A percentile compares a stretch with the other conserved stretches of the same genome.
These are phyloP conservation scores for Catunica adiposa DNA, from an alignment of 2,329 filamentous ascomycete genomes.

Conservation along the genomic window DNA sequence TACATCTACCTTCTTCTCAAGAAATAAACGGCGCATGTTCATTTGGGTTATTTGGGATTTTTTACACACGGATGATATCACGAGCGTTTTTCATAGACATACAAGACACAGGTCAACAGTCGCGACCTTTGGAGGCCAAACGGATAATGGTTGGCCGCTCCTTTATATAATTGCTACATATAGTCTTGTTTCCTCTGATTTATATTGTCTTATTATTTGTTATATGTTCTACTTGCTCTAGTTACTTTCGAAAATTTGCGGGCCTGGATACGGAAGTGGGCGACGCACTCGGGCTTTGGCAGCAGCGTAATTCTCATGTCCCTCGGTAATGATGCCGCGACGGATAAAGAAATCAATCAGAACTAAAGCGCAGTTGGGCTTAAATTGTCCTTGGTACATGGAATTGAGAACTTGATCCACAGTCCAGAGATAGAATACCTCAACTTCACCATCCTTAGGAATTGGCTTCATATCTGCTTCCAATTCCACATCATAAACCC, in stretches of 20 bases:
- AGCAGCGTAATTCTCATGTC: constrained; percentile 66
- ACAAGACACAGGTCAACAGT: constrained; percentile 4
- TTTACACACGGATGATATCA: constrained; percentile 10
- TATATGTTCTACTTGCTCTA: constrained; percentile 11
- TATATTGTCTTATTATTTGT: not conserved
- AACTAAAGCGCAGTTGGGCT: constrained; percentile 78
- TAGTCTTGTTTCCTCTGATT: not conserved
- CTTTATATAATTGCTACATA: constrained; percentile 2
- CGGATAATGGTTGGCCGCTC: not conserved
- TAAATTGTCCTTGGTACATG: constrained; percentile 61
- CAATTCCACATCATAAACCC: constrained; percentile 77
- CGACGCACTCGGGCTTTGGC: constrained; percentile 64
- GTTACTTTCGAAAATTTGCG: constrained; percentile 23
- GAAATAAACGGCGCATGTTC: constrained; percentile 33
- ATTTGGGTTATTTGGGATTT: constrained; percentile 1
- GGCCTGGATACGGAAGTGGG: constrained; percentile 62
- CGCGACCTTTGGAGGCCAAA: not conserved
- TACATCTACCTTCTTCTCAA: constrained; percentile 87
- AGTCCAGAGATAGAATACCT: constrained; percentile 61
- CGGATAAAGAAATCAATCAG: constrained; percentile 81
- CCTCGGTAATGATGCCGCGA: constrained; percentile 60
- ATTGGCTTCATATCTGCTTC: constrained; percentile 48
- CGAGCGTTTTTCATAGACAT: constrained; percentile 13
- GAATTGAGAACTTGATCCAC: constrained; percentile 60
- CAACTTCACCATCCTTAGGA: constrained; percentile 80